phyloP scores from a whole-genome alignment of 768 basidiomycete species.

The Roridomyces roridus region DNA sequence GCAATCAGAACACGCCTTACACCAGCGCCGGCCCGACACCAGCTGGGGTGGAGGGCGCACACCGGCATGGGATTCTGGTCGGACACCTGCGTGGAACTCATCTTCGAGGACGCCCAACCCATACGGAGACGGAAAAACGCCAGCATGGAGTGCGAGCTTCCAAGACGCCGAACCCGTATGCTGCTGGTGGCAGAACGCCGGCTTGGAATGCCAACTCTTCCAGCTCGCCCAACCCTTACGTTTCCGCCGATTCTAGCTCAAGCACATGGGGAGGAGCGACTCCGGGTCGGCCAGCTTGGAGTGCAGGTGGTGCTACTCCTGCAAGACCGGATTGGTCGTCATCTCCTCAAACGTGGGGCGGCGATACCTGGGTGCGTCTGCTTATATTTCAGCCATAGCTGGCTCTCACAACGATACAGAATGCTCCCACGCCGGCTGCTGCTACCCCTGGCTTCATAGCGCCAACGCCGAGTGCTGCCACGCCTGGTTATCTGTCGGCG shows the following conservation, averaged over 20 bases:
- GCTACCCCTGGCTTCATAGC: conserved; percentile 48
- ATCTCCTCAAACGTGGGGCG: too few species aligned
- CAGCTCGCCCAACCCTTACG: conserved; percentile 25
- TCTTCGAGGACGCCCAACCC: conserved; percentile 41
- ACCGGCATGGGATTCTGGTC: conserved; percentile 35
- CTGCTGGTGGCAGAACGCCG: conserved; percentile 50
- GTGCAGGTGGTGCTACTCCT: conserved; percentile 25
- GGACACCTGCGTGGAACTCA: conserved; percentile 27
- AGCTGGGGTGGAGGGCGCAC: conserved; percentile 35
- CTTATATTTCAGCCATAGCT: conserved; percentile 2
- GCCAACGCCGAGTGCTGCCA: conserved; percentile 38
- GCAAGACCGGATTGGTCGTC: background rate
- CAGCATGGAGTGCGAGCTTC: conserved; percentile 69
- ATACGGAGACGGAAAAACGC: conserved; percentile 65
- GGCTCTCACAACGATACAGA: conserved; percentile 31
- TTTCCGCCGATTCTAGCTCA: conserved; percentile 10
- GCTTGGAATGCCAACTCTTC: conserved; percentile 39
- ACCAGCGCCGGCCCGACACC: conserved; percentile 28
- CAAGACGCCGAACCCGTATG: conserved; percentile 77
- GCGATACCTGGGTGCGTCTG: conserved; percentile 35
- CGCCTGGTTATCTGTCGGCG: conserved; percentile 11
- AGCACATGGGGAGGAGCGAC: conserved; percentile 34
- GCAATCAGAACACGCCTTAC: conserved; percentile 25
- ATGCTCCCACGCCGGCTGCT: conserved; percentile 60
- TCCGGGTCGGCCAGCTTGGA: conserved; percentile 36